phyloP scores from a whole-genome alignment of 345 rosid genomes.

The Aurinia saxatilis region DNA sequence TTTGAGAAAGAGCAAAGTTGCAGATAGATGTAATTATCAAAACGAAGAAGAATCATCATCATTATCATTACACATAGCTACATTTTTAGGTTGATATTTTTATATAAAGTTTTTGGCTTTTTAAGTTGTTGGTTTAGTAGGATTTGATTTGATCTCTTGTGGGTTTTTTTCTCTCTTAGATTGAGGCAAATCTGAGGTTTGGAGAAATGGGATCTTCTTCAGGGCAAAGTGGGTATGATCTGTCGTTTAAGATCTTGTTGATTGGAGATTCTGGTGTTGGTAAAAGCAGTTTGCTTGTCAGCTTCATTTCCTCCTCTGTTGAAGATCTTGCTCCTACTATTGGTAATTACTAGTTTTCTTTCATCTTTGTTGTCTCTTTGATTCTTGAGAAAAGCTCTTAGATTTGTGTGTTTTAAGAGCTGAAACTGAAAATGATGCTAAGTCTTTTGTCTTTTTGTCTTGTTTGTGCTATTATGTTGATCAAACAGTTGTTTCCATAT shows the following conservation, averaged over 20 bases:
- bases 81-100: neutral
- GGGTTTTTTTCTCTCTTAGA: conserved; percentile 19
- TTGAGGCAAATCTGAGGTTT: neutral
- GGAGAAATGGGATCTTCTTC: conserved; percentile 85
- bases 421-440: neutral
- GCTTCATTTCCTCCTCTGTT: conserved; percentile 72
- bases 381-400: neutral
- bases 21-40: conserved; percentile 22
- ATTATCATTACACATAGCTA: conserved; percentile 9
- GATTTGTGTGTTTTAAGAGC: neutral
- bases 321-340: conserved; percentile 89
- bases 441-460: neutral
- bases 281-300: conserved; percentile 92
- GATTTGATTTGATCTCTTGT: conserved; percentile 32
- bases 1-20: neutral
- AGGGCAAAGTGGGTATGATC: conserved; percentile 60
- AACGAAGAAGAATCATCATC: conserved; percentile 12
- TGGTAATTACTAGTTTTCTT: conserved; percentile 36
- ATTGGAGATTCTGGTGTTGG: conserved; percentile 97
- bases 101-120: neutral
- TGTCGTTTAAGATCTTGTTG: conserved; percentile 94
- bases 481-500: conserved; percentile 6
- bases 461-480: neutral
- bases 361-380: neutral
- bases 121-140: conserved; percentile 7